Evolutionary conservation across 768 basidiomycete species (phyloP).

Genomic region (Xerocomellus intermedius): DNA sequence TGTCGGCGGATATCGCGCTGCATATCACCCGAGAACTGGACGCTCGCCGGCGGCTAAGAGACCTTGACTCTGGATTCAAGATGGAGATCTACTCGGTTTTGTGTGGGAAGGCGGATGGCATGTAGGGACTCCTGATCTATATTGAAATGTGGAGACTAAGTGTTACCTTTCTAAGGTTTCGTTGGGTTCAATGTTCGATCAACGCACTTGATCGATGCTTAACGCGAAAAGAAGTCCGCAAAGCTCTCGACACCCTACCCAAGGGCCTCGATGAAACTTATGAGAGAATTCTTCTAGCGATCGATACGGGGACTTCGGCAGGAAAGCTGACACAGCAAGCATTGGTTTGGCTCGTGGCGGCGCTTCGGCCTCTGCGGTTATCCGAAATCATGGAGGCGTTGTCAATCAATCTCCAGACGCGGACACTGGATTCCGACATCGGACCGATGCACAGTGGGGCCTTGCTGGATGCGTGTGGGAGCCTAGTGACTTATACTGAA

Average conservation of each 20-base stretch:
- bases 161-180: neutral
- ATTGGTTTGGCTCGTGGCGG: neutral
- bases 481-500: constrained; percentile 1
- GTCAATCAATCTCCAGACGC: neutral
- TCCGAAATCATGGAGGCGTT: constrained; percentile 1
- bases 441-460: constrained; percentile 5
- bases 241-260: neutral
- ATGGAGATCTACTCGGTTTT: neutral
- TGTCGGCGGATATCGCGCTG: neutral
- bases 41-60: neutral
- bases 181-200: constrained; percentile 3
- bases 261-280: constrained; percentile 3
- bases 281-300: constrained; percentile 1
- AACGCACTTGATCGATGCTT: neutral
- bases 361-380: neutral
- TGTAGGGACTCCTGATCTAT: neutral
- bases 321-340: neutral
- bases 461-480: constrained; percentile 8
- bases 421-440: neutral
- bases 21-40: constrained; percentile 1
- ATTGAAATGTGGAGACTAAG: neutral
- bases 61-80: neutral
- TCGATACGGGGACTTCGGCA: neutral
- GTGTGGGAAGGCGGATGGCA: neutral
- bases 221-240: neutral